Evolutionary conservation across 495 filamentous ascomycete species (phyloP), one percentile per base, ranked within the genome.

Genomic region (Penicillium psychrofluorescens): DNA sequence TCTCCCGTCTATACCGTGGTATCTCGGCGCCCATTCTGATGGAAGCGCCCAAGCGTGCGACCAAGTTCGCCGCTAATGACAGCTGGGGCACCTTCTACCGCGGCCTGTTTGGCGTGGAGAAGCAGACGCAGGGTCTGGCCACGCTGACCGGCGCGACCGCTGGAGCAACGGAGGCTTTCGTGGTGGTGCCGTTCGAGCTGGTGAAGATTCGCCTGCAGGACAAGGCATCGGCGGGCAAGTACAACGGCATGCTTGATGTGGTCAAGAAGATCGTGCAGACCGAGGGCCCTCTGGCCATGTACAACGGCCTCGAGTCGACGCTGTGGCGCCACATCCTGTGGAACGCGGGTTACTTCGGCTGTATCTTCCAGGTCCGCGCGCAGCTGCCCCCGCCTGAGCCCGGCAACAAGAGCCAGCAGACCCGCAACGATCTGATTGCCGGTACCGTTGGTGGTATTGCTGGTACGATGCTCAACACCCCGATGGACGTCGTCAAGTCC

Each of bases 1-100:
- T 84, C 65, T 91, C 87, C 43, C 80, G 91, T 40, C 71, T 98
- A 13, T 98, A 98, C 72, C 86, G 92, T 56, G 92, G 92, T 61
- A 98, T 98, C 63, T 83, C 79, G 28, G 91, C 94, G 11, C 92
- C 92, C 14, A 97, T 98, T 52, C 71, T 96, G 50, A 97, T 98
- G 92, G 92, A 98, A 70, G 92, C 92, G 12, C 92, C 92, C 44
- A 98, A 98, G 79, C 83, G 92, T 63, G 92, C 92, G 8, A 95
- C 86, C 68, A 98, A 98, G 66, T 97, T 98, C 70, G 91, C 92
- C 40, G 94, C 92, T 62, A 98, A 98, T 67, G 94, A 98, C 62
- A 84, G 89, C 63, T 98, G 92, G 92, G 92, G 92, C 50, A 79
- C 83, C 63, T 79, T 95, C 67, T 98, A 92, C 74, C 85, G 85